Evolutionary conservation across 2,329 filamentous ascomycete species (phyloP).

Genomic region (Penicillium polonicum): DNA sequence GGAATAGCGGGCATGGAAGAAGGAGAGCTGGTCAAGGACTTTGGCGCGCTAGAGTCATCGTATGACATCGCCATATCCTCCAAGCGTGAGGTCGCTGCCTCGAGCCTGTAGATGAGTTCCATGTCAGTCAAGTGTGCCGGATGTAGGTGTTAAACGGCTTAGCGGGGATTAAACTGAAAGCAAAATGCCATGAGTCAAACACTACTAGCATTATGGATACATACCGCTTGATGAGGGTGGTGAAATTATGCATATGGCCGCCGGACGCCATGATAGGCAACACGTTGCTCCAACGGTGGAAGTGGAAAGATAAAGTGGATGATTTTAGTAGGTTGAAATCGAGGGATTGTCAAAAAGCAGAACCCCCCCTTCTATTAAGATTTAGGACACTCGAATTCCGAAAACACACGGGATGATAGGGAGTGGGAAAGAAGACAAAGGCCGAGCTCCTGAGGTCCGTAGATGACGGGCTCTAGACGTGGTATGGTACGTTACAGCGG

Average conservation of each 20-base stretch:
- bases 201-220: constrained; percentile 30
- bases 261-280: constrained; percentile 59
- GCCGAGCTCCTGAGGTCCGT: constrained; percentile 20
- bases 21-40: constrained; percentile 31
- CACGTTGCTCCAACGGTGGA: constrained; percentile 21
- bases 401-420: constrained; percentile 1
- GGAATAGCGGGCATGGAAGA: constrained; percentile 25
- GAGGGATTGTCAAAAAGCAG: not conserved
- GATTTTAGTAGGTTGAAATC: not conserved
- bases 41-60: constrained; percentile 48
- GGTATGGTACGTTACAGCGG: constrained; percentile 11
- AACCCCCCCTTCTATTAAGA: not conserved
- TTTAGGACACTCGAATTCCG: not conserved
- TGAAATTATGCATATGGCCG: constrained; percentile 92
- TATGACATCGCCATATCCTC: constrained; percentile 89
- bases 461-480: constrained; percentile 18
- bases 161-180: not conserved
- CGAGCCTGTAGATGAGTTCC: constrained; percentile 69
- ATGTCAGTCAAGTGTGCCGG: constrained; percentile 29
- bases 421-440: constrained; percentile 11
- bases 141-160: not conserved
- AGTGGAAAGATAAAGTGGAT: constrained; percentile 1
- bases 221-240: constrained; percentile 97
- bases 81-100: constrained; percentile 91
- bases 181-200: not conserved